Percentiles rank a stretch among this genome's conserved stretches.
phyloP scores from a whole-genome alignment of 2,329 filamentous ascomycete species.

The Trichoderma aggressivum region DNA sequence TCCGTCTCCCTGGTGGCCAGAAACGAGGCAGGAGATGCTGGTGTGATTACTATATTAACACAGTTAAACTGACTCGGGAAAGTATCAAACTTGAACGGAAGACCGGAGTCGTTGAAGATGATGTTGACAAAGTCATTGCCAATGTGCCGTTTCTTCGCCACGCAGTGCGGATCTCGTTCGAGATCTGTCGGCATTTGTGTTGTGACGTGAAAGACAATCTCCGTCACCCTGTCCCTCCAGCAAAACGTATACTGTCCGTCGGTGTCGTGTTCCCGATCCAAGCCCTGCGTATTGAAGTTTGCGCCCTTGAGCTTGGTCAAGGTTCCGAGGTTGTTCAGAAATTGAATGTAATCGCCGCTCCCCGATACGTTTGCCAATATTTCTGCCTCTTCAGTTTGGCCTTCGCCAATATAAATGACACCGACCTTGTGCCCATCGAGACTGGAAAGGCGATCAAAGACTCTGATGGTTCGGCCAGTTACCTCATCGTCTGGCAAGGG shows the following conservation, averaged over 20 bases:
- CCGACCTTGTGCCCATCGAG: slow-evolving; percentile 96
- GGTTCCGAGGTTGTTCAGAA: slow-evolving; percentile 78
- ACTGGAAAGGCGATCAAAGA: slow-evolving; percentile 83
- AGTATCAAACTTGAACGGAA: slow-evolving; percentile 82
- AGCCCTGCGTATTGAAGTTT: slow-evolving; percentile 87
- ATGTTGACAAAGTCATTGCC: slow-evolving; percentile 98
- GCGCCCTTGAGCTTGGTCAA: slow-evolving; percentile 77
- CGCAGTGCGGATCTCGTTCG: slow-evolving; percentile 70
- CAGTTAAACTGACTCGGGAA: slow-evolving; percentile 96
- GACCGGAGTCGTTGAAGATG: slow-evolving; percentile 94
- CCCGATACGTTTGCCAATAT: slow-evolving; percentile 85
- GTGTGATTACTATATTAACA: slow-evolving; percentile 93
- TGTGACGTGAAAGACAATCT: slow-evolving; percentile 92
- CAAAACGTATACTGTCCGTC: slow-evolving; percentile 89
- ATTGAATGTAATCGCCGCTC: slow-evolving; percentile 82
- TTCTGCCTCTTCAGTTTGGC: slow-evolving; percentile 76
- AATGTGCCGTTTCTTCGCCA: slow-evolving; percentile 88
- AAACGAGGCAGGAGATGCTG: slow-evolving; percentile 75
- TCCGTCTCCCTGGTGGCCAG: slow-evolving; percentile 56
- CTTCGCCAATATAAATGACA: slow-evolving; percentile 87
- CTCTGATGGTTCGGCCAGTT: slow-evolving; percentile 68
- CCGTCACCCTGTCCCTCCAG: slow-evolving; percentile 92
- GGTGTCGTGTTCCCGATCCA: slow-evolving; percentile 71
- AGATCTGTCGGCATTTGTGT: slow-evolving; percentile 95
- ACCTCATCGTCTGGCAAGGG: slow-evolving; percentile 69